phyloP scores from a whole-genome alignment of 768 basidiomycete genomes.

The Pleurotus salmoneostramineus region DNA sequence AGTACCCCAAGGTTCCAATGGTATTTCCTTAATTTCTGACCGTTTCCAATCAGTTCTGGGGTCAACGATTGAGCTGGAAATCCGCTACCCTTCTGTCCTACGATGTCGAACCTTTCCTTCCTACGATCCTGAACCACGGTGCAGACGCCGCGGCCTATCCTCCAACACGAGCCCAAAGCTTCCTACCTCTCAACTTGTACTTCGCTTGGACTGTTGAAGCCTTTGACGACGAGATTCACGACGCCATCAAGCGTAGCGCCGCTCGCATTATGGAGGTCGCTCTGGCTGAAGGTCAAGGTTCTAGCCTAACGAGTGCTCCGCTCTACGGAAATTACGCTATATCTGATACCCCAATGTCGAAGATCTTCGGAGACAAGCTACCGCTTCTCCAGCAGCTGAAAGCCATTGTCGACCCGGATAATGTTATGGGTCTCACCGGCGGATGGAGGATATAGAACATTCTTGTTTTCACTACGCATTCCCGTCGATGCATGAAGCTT shows the following conservation, averaged over 20 bases:
- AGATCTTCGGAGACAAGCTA: slow-evolving; percentile 50
- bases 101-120: slow-evolving; percentile 49
- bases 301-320: slow-evolving; percentile 27
- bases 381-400: slow-evolving; percentile 35
- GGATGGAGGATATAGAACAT: slow-evolving; percentile 53
- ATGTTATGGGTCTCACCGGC: slow-evolving; percentile 63
- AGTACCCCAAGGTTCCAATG: slow-evolving; percentile 4
- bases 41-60: slow-evolving; percentile 38
- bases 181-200: slow-evolving; percentile 23
- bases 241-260: slow-evolving; percentile 34
- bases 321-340: slow-evolving; percentile 63
- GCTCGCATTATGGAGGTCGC: slow-evolving; percentile 35
- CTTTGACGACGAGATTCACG: slow-evolving; percentile 26
- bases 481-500: too few species aligned
- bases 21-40: not conserved
- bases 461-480: too few species aligned
- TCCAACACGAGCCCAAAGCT: slow-evolving; percentile 19
- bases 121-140: slow-evolving; percentile 33
- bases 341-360: slow-evolving; percentile 41
- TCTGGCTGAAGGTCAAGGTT: slow-evolving; percentile 31
- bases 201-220: slow-evolving; percentile 16
- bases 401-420: slow-evolving; percentile 44
- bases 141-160: slow-evolving; percentile 40
- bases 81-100: slow-evolving; percentile 34
- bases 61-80: slow-evolving; percentile 24